Evolutionary conservation across 495 filamentous ascomycete species (phyloP).

Genomic region (Hypomontagnella submonticulosa): DNA sequence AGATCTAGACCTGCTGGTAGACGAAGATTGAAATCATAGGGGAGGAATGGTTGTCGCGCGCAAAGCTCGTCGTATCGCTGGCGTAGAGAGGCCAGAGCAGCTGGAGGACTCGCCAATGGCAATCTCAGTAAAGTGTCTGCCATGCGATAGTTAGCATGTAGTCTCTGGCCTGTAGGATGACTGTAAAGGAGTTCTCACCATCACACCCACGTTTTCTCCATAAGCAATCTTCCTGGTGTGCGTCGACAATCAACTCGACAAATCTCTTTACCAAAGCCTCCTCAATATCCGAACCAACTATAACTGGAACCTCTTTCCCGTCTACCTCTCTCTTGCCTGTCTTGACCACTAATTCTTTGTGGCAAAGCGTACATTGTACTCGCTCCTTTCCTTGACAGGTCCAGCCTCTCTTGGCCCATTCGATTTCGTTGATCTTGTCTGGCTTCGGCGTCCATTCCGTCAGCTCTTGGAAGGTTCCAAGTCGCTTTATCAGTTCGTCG

Average conservation of each 20-base stretch:
- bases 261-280: slow-evolving; percentile 83
- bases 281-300: slow-evolving; percentile 64
- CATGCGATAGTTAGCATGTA: slow-evolving; percentile 55
- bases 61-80: slow-evolving; percentile 69
- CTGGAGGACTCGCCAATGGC: slow-evolving; percentile 66
- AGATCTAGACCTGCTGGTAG: slow-evolving; percentile 58
- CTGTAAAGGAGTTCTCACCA: slow-evolving; percentile 60
- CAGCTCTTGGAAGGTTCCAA: slow-evolving; percentile 89
- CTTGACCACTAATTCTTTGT: slow-evolving; percentile 81
- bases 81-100: slow-evolving; percentile 65
- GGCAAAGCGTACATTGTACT: slow-evolving; percentile 85
- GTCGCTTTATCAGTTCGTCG: slow-evolving; percentile 78
- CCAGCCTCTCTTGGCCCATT: slow-evolving; percentile 97
- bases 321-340: slow-evolving; percentile 76
- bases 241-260: slow-evolving; percentile 72
- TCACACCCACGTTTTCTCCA: slow-evolving; percentile 89
- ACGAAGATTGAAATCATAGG: slow-evolving; percentile 63
- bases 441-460: slow-evolving; percentile 90
- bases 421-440: slow-evolving; percentile 82
- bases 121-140: slow-evolving; percentile 58
- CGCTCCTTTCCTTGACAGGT: slow-evolving; percentile 82
- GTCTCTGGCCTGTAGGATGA: slow-evolving; percentile 55
- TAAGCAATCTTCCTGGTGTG: slow-evolving; percentile 83
- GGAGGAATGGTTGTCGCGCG: slow-evolving; percentile 58
- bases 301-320: slow-evolving; percentile 66